A percentile compares a stretch with the other conserved stretches of the same genome.
phyloP scores from a whole-genome alignment of 371 early-diverging fungal genomes.

The Mortierella sp. region DNA sequence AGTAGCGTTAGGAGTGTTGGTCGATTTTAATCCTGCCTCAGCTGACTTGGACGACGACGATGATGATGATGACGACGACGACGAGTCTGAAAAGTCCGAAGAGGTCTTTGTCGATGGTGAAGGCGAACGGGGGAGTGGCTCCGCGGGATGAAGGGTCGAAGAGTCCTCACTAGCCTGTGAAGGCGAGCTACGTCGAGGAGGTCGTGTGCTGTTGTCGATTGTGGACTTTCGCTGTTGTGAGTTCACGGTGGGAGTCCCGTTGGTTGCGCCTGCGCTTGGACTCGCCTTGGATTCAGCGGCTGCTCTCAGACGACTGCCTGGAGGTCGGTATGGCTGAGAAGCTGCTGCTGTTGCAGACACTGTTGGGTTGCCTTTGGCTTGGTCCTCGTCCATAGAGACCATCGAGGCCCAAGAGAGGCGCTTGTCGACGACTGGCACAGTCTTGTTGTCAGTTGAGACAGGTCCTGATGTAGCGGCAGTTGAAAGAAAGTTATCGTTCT shows the following conservation, averaged over 20 bases:
- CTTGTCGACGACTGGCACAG: slow-evolving; percentile 25
- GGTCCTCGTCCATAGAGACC: slow-evolving; percentile 36
- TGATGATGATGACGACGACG: background rate
- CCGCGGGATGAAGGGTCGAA: too few relatives aligned
- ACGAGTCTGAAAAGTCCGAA: too few relatives aligned
- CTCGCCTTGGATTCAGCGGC: slow-evolving; percentile 17
- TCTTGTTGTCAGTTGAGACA: too few relatives aligned
- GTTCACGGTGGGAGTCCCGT: background rate
- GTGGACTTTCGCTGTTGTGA: background rate
- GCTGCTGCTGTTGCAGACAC: slow-evolving; percentile 12
- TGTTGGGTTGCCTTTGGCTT: slow-evolving; percentile 7
- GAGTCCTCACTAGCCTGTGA: background rate
- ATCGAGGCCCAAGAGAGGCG: slow-evolving; percentile 51
- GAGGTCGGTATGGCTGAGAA: slow-evolving; percentile 46
- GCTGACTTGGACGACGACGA: background rate
- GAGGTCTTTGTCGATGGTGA: too few relatives aligned
- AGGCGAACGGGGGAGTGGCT: too few relatives aligned
- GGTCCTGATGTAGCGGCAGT: background rate
- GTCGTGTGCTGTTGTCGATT: slow-evolving; percentile 5
- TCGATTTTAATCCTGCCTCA: background rate
- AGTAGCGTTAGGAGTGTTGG: background rate
- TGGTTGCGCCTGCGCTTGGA: background rate
- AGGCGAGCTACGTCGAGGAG: slow-evolving; percentile 9
- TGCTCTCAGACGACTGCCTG: slow-evolving; percentile 32
- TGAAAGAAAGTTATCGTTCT: background rate